These are phyloP conservation scores for Xenoacremonium recifei DNA, from an alignment of 2,329 filamentous ascomycete species.

Conservation along the genomic window DNA sequence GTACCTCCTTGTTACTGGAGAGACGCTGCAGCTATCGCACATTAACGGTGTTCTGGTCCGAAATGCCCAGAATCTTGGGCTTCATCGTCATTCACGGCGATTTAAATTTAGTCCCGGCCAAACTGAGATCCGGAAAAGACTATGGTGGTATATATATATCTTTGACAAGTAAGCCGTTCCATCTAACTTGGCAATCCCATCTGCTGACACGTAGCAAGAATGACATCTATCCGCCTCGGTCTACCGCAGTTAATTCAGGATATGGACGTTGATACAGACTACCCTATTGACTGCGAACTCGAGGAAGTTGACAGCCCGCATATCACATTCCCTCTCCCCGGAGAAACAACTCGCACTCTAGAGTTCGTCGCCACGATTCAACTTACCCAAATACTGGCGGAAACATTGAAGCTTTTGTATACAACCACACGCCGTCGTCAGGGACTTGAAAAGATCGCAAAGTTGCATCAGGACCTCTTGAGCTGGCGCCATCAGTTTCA, in stretches of 20 bases:
- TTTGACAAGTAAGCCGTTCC: constrained; percentile 18
- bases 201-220: constrained; percentile 1
- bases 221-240: constrained; percentile 11
- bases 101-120: constrained; percentile 26
- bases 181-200: constrained; percentile 21
- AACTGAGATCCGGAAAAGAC: constrained; percentile 21
- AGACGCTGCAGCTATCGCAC: constrained; percentile 15
- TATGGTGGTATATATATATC: constrained; percentile 27
- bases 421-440: constrained; percentile 24
- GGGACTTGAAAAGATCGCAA: constrained; percentile 20
- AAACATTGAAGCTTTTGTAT: constrained; percentile 22
- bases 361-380: constrained; percentile 22
- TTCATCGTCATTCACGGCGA: constrained; percentile 24
- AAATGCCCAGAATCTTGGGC: constrained; percentile 21
- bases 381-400: constrained; percentile 21
- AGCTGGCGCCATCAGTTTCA: constrained; percentile 1
- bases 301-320: constrained; percentile 20
- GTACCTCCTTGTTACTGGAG: constrained; percentile 24
- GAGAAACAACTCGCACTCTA: constrained; percentile 23
- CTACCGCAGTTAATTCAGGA: constrained; percentile 26
- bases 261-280: constrained; percentile 25
- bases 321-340: constrained; percentile 22
- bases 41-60: constrained; percentile 22
- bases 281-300: constrained; percentile 22
- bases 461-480: constrained; percentile 21